phyloP scores from a whole-genome alignment of 1,284 basidiomycete genomes.

The Malassezia sympodialis region DNA sequence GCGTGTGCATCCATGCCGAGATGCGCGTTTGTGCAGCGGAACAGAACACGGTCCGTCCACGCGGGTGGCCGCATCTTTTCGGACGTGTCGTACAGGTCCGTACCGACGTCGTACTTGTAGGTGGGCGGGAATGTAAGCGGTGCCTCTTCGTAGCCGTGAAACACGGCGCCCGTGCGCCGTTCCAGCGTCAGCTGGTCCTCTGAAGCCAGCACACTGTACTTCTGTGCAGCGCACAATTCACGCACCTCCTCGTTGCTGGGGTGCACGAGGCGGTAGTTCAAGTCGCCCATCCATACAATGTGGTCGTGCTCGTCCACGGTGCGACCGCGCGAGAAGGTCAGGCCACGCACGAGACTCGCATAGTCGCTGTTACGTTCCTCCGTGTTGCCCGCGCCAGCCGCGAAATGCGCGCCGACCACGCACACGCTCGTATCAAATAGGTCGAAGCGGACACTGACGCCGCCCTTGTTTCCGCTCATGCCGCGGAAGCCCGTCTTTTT shows the following conservation, averaged over 20 bases:
- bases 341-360: slow-evolving; percentile 67
- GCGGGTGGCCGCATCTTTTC: slow-evolving; percentile 94
- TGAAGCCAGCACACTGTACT: slow-evolving; percentile 61
- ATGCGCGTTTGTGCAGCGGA: slow-evolving; percentile 59
- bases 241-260: slow-evolving; percentile 72
- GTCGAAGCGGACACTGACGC: slow-evolving; percentile 81
- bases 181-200: slow-evolving; percentile 55
- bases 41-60: slow-evolving; percentile 70
- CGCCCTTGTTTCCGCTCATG: slow-evolving; percentile 84
- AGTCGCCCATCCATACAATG: slow-evolving; percentile 85
- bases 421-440: slow-evolving; percentile 84
- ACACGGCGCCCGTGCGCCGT: slow-evolving; percentile 52
- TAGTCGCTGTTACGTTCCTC: slow-evolving; percentile 90
- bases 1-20: slow-evolving; percentile 54
- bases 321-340: slow-evolving; percentile 80
- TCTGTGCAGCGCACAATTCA: slow-evolving; percentile 53
- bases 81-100: slow-evolving; percentile 81
- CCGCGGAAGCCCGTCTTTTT: slow-evolving; percentile 95
- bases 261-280: slow-evolving; percentile 76
- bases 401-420: slow-evolving; percentile 88
- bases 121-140: slow-evolving; percentile 78
- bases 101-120: slow-evolving; percentile 66
- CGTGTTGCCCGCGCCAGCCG: slow-evolving; percentile 79
- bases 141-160: slow-evolving; percentile 76
- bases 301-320: slow-evolving; percentile 76